Conservation (phyloP, 1,284 basidiomycete species). For the Stygiomarasmius scandens region DNA sequence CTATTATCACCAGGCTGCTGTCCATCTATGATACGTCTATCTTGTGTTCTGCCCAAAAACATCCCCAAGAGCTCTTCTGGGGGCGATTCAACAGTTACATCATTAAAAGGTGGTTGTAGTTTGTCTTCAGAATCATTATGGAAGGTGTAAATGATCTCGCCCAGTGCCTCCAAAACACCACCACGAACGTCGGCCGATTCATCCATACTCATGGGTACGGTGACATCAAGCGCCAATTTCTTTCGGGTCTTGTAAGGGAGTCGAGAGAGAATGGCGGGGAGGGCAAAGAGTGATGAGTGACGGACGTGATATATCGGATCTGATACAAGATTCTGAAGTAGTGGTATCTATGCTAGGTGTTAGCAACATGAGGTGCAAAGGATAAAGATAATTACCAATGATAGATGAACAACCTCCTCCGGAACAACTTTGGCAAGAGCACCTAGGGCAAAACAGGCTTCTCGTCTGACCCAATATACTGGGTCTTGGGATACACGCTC, state of each 20-base stretch:
- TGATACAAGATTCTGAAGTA: slow-evolving; percentile 72
- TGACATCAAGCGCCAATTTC: slow-evolving; percentile 63
- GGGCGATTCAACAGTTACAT: slow-evolving; percentile 60
- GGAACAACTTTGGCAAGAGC: slow-evolving; percentile 86
- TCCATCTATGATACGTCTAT: slow-evolving; percentile 37
- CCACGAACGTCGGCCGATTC: slow-evolving; percentile 73
- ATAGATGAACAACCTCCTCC: slow-evolving; percentile 62
- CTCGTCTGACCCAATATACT: slow-evolving; percentile 84
- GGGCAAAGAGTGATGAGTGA: slow-evolving; percentile 85
- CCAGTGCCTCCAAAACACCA: slow-evolving; percentile 87
- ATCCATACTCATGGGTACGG: slow-evolving; percentile 70
- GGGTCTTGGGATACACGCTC: slow-evolving; percentile 78
- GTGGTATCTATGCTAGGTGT: slow-evolving; percentile 60
- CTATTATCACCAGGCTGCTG: slow-evolving; percentile 28
- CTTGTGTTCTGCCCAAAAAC: slow-evolving; percentile 67
- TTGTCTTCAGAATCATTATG: slow-evolving; percentile 27
- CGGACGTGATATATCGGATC: slow-evolving; percentile 87
- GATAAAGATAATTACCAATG: slow-evolving; percentile 56
- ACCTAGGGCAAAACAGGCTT: slow-evolving; percentile 89
- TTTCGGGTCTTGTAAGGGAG: slow-evolving; percentile 59
- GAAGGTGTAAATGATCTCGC: slow-evolving; percentile 91
- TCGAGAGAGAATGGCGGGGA: slow-evolving; percentile 79
- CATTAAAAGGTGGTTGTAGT: neutral
- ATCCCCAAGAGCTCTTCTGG: slow-evolving; percentile 81
- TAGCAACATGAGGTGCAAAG: slow-evolving; percentile 9